Conservation (phyloP, 192 early-diverging fungal genomes). For the Funneliformis mosseae region DNA sequence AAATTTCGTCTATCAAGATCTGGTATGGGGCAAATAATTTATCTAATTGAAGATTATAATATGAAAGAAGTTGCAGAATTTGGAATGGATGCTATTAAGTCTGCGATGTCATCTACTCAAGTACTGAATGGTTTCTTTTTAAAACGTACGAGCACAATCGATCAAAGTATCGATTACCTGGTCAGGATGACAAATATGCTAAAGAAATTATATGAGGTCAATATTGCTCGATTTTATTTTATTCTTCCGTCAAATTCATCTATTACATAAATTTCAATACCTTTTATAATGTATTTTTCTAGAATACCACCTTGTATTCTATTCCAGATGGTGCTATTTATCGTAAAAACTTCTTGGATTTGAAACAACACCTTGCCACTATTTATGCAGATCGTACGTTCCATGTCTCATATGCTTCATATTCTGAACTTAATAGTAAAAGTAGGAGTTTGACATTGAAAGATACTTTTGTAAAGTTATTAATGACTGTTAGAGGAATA, state of each 20-base stretch:
- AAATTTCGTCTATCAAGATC: slow-evolving; percentile 77
- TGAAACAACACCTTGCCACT: slow-evolving; percentile 48
- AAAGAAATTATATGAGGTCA: slow-evolving; percentile 55
- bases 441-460: slow-evolving; percentile 65
- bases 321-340: slow-evolving; percentile 58
- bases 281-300: neutral
- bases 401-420: slow-evolving; percentile 69
- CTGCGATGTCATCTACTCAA: slow-evolving; percentile 77
- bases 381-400: slow-evolving; percentile 41
- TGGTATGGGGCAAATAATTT: slow-evolving; percentile 76
- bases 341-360: slow-evolving; percentile 50
- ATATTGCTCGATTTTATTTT: neutral
- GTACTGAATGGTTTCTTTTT: slow-evolving; percentile 81
- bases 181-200: slow-evolving; percentile 63
- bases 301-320: slow-evolving; percentile 48
- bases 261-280: neutral
- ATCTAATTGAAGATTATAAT: slow-evolving; percentile 84
- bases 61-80: slow-evolving; percentile 62
- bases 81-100: slow-evolving; percentile 64
- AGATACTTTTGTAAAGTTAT: slow-evolving; percentile 82
- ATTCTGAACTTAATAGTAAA: slow-evolving; percentile 73
- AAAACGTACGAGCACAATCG: slow-evolving; percentile 71
- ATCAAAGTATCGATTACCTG: slow-evolving; percentile 84
- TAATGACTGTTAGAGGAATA: slow-evolving; percentile 83
- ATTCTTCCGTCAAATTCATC: neutral